Base-by-base conservation (phyloP, 2,329 filamentous ascomycete genomes). In the Periconia sp. region DNA sequence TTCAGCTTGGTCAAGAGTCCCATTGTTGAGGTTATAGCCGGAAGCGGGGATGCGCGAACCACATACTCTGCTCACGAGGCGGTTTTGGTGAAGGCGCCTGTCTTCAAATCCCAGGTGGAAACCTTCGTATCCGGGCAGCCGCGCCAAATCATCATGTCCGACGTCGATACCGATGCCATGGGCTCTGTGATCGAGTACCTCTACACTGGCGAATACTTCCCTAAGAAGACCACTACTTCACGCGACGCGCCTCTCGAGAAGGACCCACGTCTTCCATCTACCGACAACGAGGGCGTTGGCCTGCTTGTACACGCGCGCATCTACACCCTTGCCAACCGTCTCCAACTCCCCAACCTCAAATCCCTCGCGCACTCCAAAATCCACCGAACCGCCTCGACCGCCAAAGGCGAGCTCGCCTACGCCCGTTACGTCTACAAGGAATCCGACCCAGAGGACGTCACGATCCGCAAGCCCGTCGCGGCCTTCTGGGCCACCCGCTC, bases 331-430 rank as follows among this genome's bases (percentile, higher is more conserved):
- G 92, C 91, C 20, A 88, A 92, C 65, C 91, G 89, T 74, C 86
- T 94, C 56, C 83, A 85, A 41, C 77, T 81, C 17, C 77, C 77
- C 0, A 78, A 79, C 10, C 85, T 97, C 58, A 90, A 90, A 74
- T 84, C 81, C 17, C 85, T 96, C 27, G 88, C 92, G 2, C 90
- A 90, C 71, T 86, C 85, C 71, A 97, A 97, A 80, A 96, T 97
- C 66, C 91, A 96, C 79, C 90, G 90, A 72, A 89, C 96, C 66
- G 88, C 92, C 69, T 91, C 88, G 43, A 95, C 90, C 0, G 91
- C 91, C 35, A 88, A 88, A 76, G 92, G 91, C 73, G 92, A 97
- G 79, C 92, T 97, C 68, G 85, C 87, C 23, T 97, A 96, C 74
- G 92, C 92, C 9, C 86, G 91, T 71, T 97, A 92, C 77, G 89